Percentiles rank a stretch among this genome's conserved stretches.
These are phyloP conservation scores for Metschnikowia hibisci DNA, from an alignment of 805 yeast genomes.

Conservation along the genomic window DNA sequence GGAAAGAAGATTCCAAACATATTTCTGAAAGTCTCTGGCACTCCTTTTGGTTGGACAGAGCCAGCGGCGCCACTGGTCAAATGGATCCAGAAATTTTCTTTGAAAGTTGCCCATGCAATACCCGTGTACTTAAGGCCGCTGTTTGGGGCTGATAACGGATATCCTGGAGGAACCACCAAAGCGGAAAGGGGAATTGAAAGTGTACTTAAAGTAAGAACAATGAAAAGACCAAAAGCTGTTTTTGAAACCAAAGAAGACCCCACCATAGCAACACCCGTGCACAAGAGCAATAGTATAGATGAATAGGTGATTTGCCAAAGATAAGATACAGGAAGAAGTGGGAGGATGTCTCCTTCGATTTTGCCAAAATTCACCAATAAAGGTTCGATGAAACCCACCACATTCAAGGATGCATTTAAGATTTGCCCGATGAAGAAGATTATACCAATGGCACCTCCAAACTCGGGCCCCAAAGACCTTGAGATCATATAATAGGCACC, in stretches of 20 bases:
- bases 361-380: constrained; percentile 72
- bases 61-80: constrained; percentile 94
- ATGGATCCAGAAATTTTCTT: constrained; percentile 66
- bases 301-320: constrained; percentile 71
- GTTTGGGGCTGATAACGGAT: constrained; percentile 49
- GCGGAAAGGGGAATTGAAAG: constrained; percentile 79
- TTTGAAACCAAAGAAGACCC: constrained; percentile 80
- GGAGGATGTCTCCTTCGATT: constrained; percentile 50
- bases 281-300: constrained; percentile 60
- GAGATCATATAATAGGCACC: constrained; percentile 98
- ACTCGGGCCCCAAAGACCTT: constrained; percentile 93
- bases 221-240: constrained; percentile 73
- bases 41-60: constrained; percentile 49
- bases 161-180: constrained; percentile 53
- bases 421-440: constrained; percentile 95
- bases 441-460: constrained; percentile 96
- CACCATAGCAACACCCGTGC: constrained; percentile 72
- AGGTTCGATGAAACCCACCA: constrained; percentile 94
- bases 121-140: constrained; percentile 60
- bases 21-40: constrained; percentile 70
- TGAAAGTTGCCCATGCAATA: constrained; percentile 61
- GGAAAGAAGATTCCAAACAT: constrained; percentile 96
- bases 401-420: constrained; percentile 85
- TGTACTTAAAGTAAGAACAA: constrained; percentile 65
- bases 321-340: constrained; percentile 64